A percentile compares a stretch with the other conserved stretches of the same genome.
These are phyloP conservation scores for Dioscorea alata DNA, from an alignment of 106 monocot genomes.

Conservation along the genomic window DNA sequence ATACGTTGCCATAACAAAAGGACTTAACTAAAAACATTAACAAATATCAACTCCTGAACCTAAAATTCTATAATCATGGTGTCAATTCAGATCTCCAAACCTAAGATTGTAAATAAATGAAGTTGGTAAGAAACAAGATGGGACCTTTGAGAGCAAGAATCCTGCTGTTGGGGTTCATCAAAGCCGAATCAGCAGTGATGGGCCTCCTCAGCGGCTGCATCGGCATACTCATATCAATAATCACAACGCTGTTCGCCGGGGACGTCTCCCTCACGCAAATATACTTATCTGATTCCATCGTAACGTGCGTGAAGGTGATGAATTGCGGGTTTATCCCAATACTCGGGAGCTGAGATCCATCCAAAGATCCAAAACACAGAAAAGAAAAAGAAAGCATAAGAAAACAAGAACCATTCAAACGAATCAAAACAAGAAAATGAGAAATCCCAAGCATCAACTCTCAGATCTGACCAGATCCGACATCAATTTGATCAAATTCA, in stretches of 20 bases:
- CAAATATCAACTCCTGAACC: too few relatives aligned
- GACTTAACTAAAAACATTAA: too few relatives aligned
- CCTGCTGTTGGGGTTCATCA: constrained; percentile 91
- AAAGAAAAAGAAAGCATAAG: too few relatives aligned
- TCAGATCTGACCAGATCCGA: not conserved
- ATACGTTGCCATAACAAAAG: too few relatives aligned
- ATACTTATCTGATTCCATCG: constrained; percentile 95
- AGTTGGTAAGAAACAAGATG: not conserved
- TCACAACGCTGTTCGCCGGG: constrained; percentile 91
- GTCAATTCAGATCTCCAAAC: too few relatives aligned
- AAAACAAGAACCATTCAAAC: too few relatives aligned
- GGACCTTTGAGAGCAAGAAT: constrained; percentile 97
- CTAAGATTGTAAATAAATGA: too few relatives aligned
- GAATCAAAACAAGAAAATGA: not conserved
- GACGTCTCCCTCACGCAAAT: constrained; percentile 96
- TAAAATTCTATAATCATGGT: too few relatives aligned
- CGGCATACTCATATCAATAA: constrained; percentile 85
- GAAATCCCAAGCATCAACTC: not conserved
- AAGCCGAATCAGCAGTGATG: constrained; percentile 90
- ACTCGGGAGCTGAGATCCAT: constrained; percentile 54
- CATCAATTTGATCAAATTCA: not conserved
- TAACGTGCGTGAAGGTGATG: constrained; percentile 91
- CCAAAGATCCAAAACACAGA: not conserved
- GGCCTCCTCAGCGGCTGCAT: constrained; percentile 89
- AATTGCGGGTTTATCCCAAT: constrained; percentile 85